These are phyloP conservation scores for Botrytis byssoidea DNA, from an alignment of 2,329 filamentous ascomycete species.

Conservation along the genomic window DNA sequence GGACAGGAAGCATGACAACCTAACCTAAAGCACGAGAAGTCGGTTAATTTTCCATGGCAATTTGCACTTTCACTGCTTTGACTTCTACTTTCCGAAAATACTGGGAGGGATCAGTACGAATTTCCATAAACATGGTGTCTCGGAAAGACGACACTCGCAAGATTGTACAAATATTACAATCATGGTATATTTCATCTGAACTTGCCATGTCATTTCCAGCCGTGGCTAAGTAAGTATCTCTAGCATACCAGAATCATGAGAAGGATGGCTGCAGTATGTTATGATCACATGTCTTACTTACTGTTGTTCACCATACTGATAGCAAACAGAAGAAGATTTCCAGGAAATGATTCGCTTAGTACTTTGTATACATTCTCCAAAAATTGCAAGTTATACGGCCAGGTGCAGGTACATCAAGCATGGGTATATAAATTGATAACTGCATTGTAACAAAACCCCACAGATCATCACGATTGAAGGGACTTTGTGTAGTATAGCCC, in stretches of 20 bases:
- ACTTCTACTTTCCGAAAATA: not conserved
- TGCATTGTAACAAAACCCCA: slow-evolving; percentile 17
- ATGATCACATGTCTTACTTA: slow-evolving; percentile 23
- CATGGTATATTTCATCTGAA: slow-evolving; percentile 17
- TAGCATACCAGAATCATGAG: slow-evolving; percentile 1
- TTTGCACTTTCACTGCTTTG: not conserved
- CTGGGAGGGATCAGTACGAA: not conserved
- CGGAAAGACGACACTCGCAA: slow-evolving; percentile 12
- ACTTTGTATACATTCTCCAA: not conserved
- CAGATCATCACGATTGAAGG: slow-evolving; percentile 17
- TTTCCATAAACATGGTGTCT: slow-evolving; percentile 17
- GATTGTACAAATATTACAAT: slow-evolving; percentile 12
- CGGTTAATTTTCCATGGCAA: slow-evolving; percentile 2
- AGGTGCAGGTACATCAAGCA: not conserved
- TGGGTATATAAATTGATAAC: slow-evolving; percentile 17
- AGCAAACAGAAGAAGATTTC: not conserved
- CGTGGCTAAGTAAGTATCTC: not conserved
- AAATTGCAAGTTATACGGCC: slow-evolving; percentile 9
- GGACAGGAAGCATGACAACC: slow-evolving; percentile 13
- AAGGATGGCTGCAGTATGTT: slow-evolving; percentile 20
- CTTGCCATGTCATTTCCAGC: slow-evolving; percentile 15
- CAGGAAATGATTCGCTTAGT: not conserved
- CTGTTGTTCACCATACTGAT: not conserved
- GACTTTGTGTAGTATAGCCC: not conserved
- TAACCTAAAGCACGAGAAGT: slow-evolving; percentile 14